phyloP scores from a whole-genome alignment of 208 protist genomes.

The Acanthamoeba triangularis region DNA sequence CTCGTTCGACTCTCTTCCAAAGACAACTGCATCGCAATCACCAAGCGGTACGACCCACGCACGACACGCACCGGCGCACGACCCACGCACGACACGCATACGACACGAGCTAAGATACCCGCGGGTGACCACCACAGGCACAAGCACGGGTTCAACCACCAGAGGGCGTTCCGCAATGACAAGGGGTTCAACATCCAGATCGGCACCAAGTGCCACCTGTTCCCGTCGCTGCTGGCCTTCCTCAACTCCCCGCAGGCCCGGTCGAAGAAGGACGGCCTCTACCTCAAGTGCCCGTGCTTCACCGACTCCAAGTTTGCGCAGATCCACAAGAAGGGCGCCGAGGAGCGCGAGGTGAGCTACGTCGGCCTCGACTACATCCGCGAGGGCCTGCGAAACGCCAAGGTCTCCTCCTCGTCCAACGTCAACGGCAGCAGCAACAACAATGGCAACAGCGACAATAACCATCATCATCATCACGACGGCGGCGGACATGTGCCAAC shows the following conservation, averaged over 20 bases:
- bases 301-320: slow-evolving; percentile 67
- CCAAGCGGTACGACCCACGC: neutral
- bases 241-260: neutral
- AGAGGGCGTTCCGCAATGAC: slow-evolving; percentile 34
- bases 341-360: slow-evolving; percentile 54
- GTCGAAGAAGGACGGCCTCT: slow-evolving; percentile 58
- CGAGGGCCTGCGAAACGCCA: slow-evolving; percentile 8
- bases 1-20: slow-evolving; percentile 59
- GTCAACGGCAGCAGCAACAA: neutral
- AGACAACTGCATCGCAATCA: slow-evolving; percentile 62
- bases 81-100: neutral
- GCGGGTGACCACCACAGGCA: neutral
- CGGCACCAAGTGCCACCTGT: slow-evolving; percentile 20
- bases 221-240: slow-evolving; percentile 44
- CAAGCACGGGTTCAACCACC: slow-evolving; percentile 67
- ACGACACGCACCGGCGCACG: neutral
- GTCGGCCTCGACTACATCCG: slow-evolving; percentile 34
- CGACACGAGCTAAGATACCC: neutral
- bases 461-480: neutral
- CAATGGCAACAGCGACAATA: neutral
- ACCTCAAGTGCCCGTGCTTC: slow-evolving; percentile 48
- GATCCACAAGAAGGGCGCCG: slow-evolving; percentile 65
- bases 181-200: slow-evolving; percentile 59
- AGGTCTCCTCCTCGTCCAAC: neutral
- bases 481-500: neutral